Evolutionary conservation across 163 green algal genomes (phyloP), one percentile per base, ranked within the genome.

Genomic region (Chlamydomonas reinhardtii): DNA sequence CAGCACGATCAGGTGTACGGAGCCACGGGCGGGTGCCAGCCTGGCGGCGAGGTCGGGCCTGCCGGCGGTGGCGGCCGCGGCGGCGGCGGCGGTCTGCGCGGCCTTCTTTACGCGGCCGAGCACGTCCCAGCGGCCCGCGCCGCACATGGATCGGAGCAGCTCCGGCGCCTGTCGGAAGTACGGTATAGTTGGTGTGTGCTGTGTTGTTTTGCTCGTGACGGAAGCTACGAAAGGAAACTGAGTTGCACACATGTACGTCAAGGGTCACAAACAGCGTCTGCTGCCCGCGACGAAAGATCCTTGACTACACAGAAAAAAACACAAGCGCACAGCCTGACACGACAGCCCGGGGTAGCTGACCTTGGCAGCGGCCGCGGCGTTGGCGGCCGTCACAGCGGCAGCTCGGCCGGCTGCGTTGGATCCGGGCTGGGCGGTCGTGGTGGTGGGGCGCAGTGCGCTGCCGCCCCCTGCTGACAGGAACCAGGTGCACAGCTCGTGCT

Each of bases 401-500:
- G 48, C 66, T 29, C 66, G 61, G 35, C 48, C 77, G 39, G 76
- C 76, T 9, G 64, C 64, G 8, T 75, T 75, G 39, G 39, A 52
- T 1, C 76, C 76, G 0, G 76, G 76, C 64, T 64, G 76, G 19
- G 43, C 27, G 27, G 39, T 43, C 25, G 34, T 22, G 65, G 62
- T 39, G 66, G 43, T 70, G 0, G 31, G 66, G 8, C 66, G 65
- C 66, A 85, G 56, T 20, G 77, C 77, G 43, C 20, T 52, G 8
- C n/a, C 66, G 20, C 48, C 48, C 1, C 48, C 48, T 19, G 48
- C 5, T 14, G 48, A 17, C 77, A 85, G 37, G n/a, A 85, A 31
- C 66, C 61, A 74, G 24, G 2, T 25, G 77, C 77, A 85, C 19
- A 85, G 20, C 25, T 35, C n/a, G 43, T 25, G 66, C 66, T 85